Percentiles rank a stretch among this genome's conserved stretches.
Evolutionary conservation across 345 rosid genomes (phyloP).

Genomic region (Raphanus raphanistrum): DNA sequence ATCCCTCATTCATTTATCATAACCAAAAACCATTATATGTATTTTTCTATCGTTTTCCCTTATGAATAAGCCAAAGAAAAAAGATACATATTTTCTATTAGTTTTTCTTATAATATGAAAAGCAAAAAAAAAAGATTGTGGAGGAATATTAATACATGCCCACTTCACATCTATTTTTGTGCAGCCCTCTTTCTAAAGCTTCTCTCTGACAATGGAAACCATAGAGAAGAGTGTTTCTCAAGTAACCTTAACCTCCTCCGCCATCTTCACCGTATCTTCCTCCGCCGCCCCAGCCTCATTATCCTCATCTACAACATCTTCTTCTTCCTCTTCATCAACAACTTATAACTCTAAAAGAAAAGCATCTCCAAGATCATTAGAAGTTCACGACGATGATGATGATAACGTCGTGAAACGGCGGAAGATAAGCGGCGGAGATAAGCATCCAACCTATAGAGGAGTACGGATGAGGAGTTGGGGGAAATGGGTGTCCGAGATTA

Average conservation of each 20-base stretch:
- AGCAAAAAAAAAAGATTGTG: conserved; percentile 16
- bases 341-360: conserved; percentile 23
- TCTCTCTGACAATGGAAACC: conserved; percentile 40
- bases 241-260: conserved; percentile 19
- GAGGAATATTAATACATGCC: conserved; percentile 39
- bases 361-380: conserved; percentile 39
- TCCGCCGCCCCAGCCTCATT: conserved; percentile 21
- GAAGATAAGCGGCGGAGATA: conserved; percentile 34
- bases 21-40: not conserved
- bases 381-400: conserved; percentile 31
- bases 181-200: conserved; percentile 35
- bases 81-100: not conserved
- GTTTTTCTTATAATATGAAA: conserved; percentile 23
- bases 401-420: conserved; percentile 33
- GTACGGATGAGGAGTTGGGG: conserved; percentile 84
- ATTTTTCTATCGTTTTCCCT: not conserved
- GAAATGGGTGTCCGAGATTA: conserved; percentile 85
- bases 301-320: conserved; percentile 32
- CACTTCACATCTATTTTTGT: conserved; percentile 40
- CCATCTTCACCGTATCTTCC: not conserved
- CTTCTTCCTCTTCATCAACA: conserved; percentile 35
- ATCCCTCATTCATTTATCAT: conserved; percentile 20
- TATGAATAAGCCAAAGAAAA: not conserved
- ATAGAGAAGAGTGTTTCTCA: conserved; percentile 46
- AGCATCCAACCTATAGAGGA: conserved; percentile 63